Base-by-base conservation (phyloP, 2,329 filamentous ascomycete genomes). In the Cercospora sp. region DNA sequence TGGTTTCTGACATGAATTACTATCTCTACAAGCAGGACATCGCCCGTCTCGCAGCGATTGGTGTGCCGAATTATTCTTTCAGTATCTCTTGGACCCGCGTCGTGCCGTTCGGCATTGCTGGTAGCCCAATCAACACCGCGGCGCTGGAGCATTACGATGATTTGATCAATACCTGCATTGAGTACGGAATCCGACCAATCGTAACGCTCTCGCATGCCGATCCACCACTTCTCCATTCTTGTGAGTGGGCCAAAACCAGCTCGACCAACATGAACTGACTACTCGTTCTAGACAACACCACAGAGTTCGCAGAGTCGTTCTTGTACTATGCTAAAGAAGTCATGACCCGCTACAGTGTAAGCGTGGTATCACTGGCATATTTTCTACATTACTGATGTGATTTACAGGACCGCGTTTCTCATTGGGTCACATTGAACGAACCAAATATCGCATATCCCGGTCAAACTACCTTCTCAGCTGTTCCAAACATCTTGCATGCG, bases 1-100 rank as follows among this genome's bases (percentile, higher is more conserved):
- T 68, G 8, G 63, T 69, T 5, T 51, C 64, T 10, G 57, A 67
- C 66, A 69, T 68, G 65, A 64, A 68, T 23, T 67, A 72, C 64
- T 68, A 64, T 18, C 59, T 71, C 7, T 68, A 72, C 68, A 68
- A 72, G 68, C 69, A 72, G 42, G 67, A 70, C 39, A 72, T 72
- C 30, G 70, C 68, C 26, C 61, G 78, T 78, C 31, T 85, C 81
- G 74, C 83, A 5, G 77, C 79, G 1, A 67, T 80, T 8, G 78
- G 79, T 5, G 70, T 79, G 3, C 75, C 75, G 10, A 72, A 75
- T 7, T 80, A 78, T 64, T 77, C 75, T 20, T 85, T 85, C 74
- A 81, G 79, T 2, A 81, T 85, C 53, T 77, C 83, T 0, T 86
- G 83, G 83, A 77, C 80, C 1, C 79, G 84, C 0, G 82, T 85